Conservation (phyloP, 2,329 filamentous ascomycete genomes). For the Atkinsonella hypoxylon region DNA sequence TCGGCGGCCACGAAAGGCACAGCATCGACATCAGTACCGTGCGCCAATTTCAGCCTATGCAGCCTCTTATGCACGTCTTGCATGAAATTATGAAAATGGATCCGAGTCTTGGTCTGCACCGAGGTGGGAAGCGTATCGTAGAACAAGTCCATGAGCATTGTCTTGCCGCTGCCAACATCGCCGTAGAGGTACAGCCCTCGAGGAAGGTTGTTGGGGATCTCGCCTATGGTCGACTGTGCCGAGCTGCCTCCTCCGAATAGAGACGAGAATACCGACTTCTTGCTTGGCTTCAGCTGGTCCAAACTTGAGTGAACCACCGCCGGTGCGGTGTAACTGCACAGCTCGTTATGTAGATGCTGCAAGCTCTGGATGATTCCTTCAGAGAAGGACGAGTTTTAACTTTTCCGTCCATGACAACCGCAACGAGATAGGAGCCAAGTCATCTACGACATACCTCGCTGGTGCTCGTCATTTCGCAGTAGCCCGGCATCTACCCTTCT, state of each 20-base stretch:
- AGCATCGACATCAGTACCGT: constrained; percentile 82
- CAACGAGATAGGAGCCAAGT: neutral
- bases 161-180: constrained; percentile 95
- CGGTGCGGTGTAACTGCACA: constrained; percentile 61
- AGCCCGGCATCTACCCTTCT: constrained; percentile 60
- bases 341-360: constrained; percentile 77
- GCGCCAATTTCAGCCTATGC: constrained; percentile 78
- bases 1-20: constrained; percentile 91
- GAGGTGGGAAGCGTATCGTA: constrained; percentile 79
- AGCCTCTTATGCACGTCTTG: constrained; percentile 88
- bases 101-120: constrained; percentile 74
- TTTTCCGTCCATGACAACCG: neutral
- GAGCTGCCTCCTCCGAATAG: constrained; percentile 43
- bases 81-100: constrained; percentile 99
- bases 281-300: constrained; percentile 49
- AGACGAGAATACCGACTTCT: constrained; percentile 45
- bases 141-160: constrained; percentile 98
- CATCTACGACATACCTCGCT: constrained; percentile 51
- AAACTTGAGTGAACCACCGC: constrained; percentile 66
- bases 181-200: constrained; percentile 91
- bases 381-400: neutral
- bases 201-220: constrained; percentile 63
- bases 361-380: constrained; percentile 77
- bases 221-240: constrained; percentile 26
- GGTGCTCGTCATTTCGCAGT: constrained; percentile 79